phyloP scores from a whole-genome alignment of 1,284 basidiomycete species.

The Phenoliferia sp. region DNA sequence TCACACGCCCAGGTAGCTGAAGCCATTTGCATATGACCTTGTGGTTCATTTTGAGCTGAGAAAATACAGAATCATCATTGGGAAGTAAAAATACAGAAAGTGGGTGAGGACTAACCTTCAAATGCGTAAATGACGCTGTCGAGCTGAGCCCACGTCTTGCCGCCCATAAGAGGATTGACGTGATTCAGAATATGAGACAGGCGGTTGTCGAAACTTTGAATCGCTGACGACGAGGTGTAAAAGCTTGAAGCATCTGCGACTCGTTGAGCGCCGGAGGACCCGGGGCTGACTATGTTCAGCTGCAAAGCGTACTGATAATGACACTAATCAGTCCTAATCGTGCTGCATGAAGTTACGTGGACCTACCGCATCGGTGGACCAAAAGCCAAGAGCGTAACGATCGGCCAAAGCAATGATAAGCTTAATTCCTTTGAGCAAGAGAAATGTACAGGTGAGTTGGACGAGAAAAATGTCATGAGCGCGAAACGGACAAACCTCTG shows the following conservation, averaged over 20 bases:
- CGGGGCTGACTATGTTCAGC: constrained; percentile 32
- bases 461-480: not conserved
- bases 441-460: not conserved
- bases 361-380: constrained; percentile 37
- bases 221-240: constrained; percentile 33
- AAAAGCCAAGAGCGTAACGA: constrained; percentile 36
- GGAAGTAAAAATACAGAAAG: not conserved
- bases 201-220: constrained; percentile 38
- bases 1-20: constrained; percentile 44
- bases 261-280: constrained; percentile 29
- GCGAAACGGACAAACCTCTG: constrained; percentile 22
- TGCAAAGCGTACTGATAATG: constrained; percentile 33
- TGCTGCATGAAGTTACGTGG: too few relatives aligned
- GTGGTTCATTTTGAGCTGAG: constrained; percentile 46
- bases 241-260: constrained; percentile 31
- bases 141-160: constrained; percentile 48
- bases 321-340: too few relatives aligned
- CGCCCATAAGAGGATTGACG: constrained; percentile 45
- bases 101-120: constrained; percentile 7
- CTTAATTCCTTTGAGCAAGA: constrained; percentile 41
- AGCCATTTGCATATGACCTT: constrained; percentile 37
- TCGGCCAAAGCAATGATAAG: constrained; percentile 41
- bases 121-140: constrained; percentile 48
- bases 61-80: not conserved
- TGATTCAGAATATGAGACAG: constrained; percentile 42